Evolutionary conservation across 108 stramenopile species (phyloP), one percentile per base, ranked within the genome.

Genomic region (Skeletonema costatum): DNA sequence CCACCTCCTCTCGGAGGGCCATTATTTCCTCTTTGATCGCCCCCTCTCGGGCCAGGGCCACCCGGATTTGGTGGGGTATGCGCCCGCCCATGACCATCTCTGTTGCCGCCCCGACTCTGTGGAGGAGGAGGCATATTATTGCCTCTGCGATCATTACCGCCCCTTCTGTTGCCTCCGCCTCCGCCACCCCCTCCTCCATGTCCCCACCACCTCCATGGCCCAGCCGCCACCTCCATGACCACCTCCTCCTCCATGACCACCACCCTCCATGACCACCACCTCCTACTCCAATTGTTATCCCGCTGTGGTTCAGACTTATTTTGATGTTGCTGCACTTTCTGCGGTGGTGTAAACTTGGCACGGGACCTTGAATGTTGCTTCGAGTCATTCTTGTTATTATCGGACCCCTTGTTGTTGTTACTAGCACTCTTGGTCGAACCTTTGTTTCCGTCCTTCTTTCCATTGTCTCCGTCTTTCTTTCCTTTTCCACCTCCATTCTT

Each of bases 341-440:
- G 70, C 17, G 70, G 70, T 41, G 70, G 70, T 11, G 70, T 71
- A 10, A 71, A 71, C 44, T 71, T 71, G 5, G 70, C 58, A 42
- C 60, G 60, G 17, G 60, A 25, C 16, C 38, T 21, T 71, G 60
- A 25, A 13, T 59, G 41, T 71, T 53, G 13, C 39, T 38, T 42
- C 14, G 62, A 29, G 21, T 61, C 60, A 60, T 61, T 60, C 41
- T 61, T 71, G 8, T 60, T 61, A 39, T 39, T 39, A 30, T 29
- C 44, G 17, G 68, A 53, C 25, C 46, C 50, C 46, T 68, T 48
- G 68, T 19, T 79, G 60, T 75, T 68, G 41, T 38, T 75, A 46
- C 66, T 25, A 63, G 32, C 70, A 21, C 29, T 44, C 6, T 44
- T 70, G 12, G 46, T 38, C 21, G 32, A 77, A 46, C n/a, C 61